Conservation (phyloP, 164 flowering plant species). For the Sedum album region DNA sequence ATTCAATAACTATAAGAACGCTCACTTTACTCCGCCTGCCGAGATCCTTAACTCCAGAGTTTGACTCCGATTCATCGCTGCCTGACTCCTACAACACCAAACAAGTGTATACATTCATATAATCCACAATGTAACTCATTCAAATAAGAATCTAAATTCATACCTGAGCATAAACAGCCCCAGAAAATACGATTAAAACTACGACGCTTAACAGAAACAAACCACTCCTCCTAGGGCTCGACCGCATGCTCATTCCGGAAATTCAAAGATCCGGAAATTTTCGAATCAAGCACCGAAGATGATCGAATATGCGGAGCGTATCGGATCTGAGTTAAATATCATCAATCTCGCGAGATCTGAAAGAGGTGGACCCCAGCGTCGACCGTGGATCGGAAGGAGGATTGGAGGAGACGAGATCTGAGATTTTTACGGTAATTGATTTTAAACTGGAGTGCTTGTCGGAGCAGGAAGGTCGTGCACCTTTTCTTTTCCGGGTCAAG, state of each 20-base stretch:
- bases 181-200: neutral
- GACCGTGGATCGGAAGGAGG: neutral
- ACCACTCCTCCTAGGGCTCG: neutral
- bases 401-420: neutral
- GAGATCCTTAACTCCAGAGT: conserved; percentile 29
- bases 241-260: neutral
- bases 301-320: neutral
- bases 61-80: conserved; percentile 11
- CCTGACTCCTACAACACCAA: neutral
- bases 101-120: neutral
- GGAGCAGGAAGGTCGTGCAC: too few species aligned
- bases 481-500: too few species aligned
- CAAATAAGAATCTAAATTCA: neutral
- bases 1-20: neutral
- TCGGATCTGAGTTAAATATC: too few species aligned
- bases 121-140: neutral
- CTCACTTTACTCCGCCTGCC: conserved; percentile 68
- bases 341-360: neutral
- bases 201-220: neutral
- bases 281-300: neutral
- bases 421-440: neutral
- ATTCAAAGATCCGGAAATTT: neutral
- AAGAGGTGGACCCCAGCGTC: too few species aligned
- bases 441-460: too few species aligned
- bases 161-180: neutral